Evolutionary conservation across 129 eudicot genomes (phyloP).

Genomic region (Oenanthe sinensis): DNA sequence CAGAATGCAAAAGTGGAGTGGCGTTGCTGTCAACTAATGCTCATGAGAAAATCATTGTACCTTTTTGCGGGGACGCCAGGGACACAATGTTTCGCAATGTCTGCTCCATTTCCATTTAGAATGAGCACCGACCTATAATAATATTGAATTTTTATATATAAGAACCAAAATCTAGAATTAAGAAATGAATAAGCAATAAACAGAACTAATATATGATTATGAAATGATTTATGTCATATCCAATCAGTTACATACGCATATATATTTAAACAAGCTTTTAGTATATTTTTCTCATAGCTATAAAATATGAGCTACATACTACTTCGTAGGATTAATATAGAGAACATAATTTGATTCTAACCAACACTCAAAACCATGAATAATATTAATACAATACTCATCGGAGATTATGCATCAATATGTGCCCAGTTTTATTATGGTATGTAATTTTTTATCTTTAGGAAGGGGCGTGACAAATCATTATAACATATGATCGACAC

Average conservation of each 20-base stretch:
- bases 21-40: not conserved
- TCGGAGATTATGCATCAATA: not conserved
- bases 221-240: not conserved
- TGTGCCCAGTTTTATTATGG: no score
- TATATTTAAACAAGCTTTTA: not conserved
- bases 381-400: not conserved
- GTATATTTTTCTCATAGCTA: not conserved
- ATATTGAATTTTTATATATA: not conserved
- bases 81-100: slow-evolving; percentile 65
- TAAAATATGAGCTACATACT: not conserved
- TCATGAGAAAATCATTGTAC: slow-evolving; percentile 10
- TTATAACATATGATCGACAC: not conserved
- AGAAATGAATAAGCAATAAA: not conserved
- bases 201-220: not conserved
- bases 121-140: slow-evolving; percentile 55
- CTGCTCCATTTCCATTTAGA: slow-evolving; percentile 68
- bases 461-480: no score
- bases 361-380: not conserved
- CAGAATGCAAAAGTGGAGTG: not conserved
- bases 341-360: not conserved
- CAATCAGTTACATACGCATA: not conserved
- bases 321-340: not conserved
- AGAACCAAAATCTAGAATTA: not conserved
- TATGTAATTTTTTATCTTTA: no score
- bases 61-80: slow-evolving; percentile 66